Conservation (phyloP, 164 flowering plant genomes). For the Vitis cinerea region DNA sequence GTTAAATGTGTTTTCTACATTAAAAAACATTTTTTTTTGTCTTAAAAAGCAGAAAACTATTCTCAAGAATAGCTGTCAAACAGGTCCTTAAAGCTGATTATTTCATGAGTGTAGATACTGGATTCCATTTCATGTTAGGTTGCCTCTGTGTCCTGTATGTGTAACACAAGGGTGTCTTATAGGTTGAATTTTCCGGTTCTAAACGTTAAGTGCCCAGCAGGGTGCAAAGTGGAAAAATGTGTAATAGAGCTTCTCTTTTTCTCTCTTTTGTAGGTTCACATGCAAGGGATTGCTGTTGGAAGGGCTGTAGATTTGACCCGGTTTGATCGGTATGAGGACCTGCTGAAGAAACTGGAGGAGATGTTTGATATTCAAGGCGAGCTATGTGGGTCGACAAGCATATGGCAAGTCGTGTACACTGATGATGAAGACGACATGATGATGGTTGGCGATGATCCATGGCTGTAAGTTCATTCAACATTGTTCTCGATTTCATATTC, state of each 20-base stretch:
- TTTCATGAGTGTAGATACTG: no score
- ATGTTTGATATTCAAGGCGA: constrained; percentile 90
- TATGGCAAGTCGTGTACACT: constrained; percentile 89
- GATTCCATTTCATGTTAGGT: neutral
- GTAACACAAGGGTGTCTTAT: no score
- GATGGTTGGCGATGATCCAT: constrained; percentile 98
- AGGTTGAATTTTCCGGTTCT: no score
- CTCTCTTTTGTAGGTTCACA: constrained; percentile 59
- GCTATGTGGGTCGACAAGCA: constrained; percentile 60
- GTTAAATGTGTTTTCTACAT: no score
- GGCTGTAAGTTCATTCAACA: constrained; percentile 64
- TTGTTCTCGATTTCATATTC: neutral
- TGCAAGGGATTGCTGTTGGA: constrained; percentile 91
- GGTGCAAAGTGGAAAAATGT: no score
- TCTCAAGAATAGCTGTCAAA: no score
- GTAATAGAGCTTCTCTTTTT: neutral
- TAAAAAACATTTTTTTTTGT: no score
- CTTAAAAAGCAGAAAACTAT: no score
- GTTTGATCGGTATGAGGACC: constrained; percentile 67
- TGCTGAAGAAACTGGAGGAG: constrained; percentile 68
- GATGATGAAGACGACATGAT: constrained; percentile 95
- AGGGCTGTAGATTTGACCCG: constrained; percentile 79
- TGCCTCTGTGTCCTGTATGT: neutral
- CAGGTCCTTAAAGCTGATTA: no score
- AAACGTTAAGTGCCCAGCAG: no score